Evolutionary conservation across 768 basidiomycete species (phyloP).

Genomic region (Termitomyces sp.): DNA sequence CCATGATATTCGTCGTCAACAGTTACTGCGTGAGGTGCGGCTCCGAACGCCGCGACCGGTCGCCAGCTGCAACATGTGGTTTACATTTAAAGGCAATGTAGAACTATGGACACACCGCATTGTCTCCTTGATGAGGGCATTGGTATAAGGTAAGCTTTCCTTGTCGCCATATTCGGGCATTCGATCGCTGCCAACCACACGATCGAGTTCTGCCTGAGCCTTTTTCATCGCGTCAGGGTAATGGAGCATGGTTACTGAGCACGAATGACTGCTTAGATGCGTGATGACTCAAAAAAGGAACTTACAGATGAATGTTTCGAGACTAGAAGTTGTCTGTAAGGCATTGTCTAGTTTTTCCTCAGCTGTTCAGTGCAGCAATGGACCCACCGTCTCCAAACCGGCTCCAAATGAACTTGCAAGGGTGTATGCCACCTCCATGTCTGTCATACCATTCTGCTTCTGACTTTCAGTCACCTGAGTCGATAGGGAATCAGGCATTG

Average conservation of each 20-base stretch:
- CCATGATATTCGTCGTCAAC: conserved; percentile 34
- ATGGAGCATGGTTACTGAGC: conserved; percentile 34
- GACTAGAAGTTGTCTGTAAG: conserved; percentile 1
- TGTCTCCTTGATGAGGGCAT: conserved; percentile 35
- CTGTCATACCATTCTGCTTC: conserved; percentile 34
- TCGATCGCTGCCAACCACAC: conserved; percentile 30
- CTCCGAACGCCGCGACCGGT: conserved; percentile 14
- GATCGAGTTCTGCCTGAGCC: conserved; percentile 37
- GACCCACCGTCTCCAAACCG: conserved; percentile 29
- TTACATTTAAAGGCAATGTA: not conserved
- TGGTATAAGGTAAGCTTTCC: conserved; percentile 31
- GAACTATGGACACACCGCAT: conserved; percentile 17
- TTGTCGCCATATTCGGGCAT: conserved; percentile 36
- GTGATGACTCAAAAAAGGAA: not conserved
- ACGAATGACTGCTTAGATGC: not conserved
- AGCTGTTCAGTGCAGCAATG: not conserved
- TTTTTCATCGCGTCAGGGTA: conserved; percentile 33
- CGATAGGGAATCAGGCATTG: conserved; percentile 36
- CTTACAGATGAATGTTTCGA: conserved; percentile 10
- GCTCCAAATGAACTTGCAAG: conserved; percentile 43
- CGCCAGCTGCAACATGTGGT: conserved; percentile 8
- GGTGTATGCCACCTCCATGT: conserved; percentile 41
- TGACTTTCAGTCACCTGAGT: conserved; percentile 32
- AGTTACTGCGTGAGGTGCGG: conserved; percentile 33
- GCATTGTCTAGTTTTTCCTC: not conserved